Evolutionary conservation across 2,329 filamentous ascomycete species (phyloP), one percentile per base, ranked within the genome.

Genomic region (Camptophora hylomeconis): DNA sequence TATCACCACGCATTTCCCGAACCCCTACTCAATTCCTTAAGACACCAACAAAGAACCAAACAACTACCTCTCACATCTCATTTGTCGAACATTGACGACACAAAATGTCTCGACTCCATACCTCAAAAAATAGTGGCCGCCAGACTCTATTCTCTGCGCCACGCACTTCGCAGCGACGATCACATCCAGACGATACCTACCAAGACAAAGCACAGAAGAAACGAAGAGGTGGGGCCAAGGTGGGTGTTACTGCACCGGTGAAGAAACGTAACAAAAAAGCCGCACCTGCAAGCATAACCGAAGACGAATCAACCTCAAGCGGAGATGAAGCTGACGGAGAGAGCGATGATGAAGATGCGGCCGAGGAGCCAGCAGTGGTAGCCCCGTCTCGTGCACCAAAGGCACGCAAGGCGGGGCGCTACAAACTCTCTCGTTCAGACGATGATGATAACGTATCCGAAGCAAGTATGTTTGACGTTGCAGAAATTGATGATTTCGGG

Each of bases 371-470:
- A 36, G 52, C 51, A 39, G 50, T 47, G 26, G 47, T 48, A 33
- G 49, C 51, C 52, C 53, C 55, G 54, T 57, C 57, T 52, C 57
- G 54, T 50, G 51, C 47, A 38, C 46, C 45, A 26, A 51, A 41
- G 29, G 35, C 45, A 39, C 53, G 48, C 48, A 57, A 58, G 53
- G 40, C 54, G 52, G 57, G 56, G 46, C 51, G 46, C 28, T 52
- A 52, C 38, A 33, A 43, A n/a, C 21, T 31, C 10, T 18, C 15
- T 18, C 17, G 21, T 19, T 15, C 20, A 10, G 12, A 33, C 12
- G 13, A 33, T n/a, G 31, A 33, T 12, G 35, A 39, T 20, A 28
- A 29, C 24, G 14, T 36, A 8, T 39, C 36, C 13, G 20, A 40
- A 14, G 35, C 33, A 30, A 33, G 33, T 31, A 24, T 26, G 29